Evolutionary conservation across 345 rosid genomes (phyloP).

Genomic region (Cardamine occulta): DNA sequence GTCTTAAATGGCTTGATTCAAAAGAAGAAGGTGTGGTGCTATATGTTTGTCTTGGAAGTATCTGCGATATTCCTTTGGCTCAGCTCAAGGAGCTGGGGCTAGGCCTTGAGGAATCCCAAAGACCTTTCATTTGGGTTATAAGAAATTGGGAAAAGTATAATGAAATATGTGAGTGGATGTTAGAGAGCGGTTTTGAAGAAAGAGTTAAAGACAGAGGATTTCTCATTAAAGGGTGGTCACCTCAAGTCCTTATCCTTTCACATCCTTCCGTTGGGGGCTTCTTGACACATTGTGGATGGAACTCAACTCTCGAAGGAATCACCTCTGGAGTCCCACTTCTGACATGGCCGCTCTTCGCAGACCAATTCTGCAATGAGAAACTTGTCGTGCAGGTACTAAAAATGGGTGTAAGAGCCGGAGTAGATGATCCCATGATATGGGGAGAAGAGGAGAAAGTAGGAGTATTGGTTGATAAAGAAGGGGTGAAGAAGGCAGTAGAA

Average conservation of each 20-base stretch:
- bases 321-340: conserved; percentile 42
- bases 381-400: conserved; percentile 45
- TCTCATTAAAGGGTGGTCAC: conserved; percentile 56
- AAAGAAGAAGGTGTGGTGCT: conserved; percentile 41
- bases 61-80: conserved; percentile 36
- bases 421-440: conserved; percentile 23
- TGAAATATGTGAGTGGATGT: conserved; percentile 43
- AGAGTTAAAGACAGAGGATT: conserved; percentile 48
- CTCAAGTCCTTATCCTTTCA: conserved; percentile 54
- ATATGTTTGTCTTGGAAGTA: conserved; percentile 56
- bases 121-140: conserved; percentile 59
- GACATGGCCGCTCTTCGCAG: conserved; percentile 50
- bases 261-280: conserved; percentile 51
- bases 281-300: conserved; percentile 63
- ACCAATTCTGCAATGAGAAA: conserved; percentile 50
- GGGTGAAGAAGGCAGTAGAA: conserved; percentile 29
- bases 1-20: conserved; percentile 52
- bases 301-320: conserved; percentile 53
- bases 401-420: conserved; percentile 47
- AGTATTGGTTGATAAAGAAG: conserved; percentile 37
- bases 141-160: conserved; percentile 40
- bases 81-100: conserved; percentile 28
- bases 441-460: conserved; percentile 46
- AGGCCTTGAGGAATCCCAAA: conserved; percentile 30
- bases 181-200: conserved; percentile 39